Base-by-base conservation (phyloP, 352 stramenopile genomes). In the Bremia lactucae region DNA sequence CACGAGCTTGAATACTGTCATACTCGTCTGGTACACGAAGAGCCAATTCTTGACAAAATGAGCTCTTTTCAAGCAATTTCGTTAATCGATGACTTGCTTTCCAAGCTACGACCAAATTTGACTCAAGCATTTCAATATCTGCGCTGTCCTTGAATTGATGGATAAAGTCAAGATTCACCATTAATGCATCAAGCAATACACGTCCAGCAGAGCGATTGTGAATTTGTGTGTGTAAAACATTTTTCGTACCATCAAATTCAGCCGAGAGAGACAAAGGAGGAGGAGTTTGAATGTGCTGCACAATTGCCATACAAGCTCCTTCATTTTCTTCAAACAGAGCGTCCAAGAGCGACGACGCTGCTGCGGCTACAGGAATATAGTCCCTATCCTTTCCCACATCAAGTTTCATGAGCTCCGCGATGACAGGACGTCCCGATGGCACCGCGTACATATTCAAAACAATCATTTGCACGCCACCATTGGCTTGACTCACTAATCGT, bases 401-500 rank as follows among this genome's bases (percentile, higher is more conserved):
- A 8, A 87, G 42, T 16, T 66, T 55, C 28, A 87, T 45, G 6
- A 83, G 52, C 21, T 78, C 70, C 0, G 73, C 66, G 0, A 87
- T 52, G 9, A 89, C 48, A 34, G 63, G 83, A 13, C 46, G 55
- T 6, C 49, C 56, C 3, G 64, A 78, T 6, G 65, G 65, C 1
- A 46, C 40, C 10, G 74, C 68, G 29, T 68, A 59, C 29, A 87
- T 21, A 15, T 80, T 78, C 1, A 87, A 58, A 11, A 87, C 39
- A n/a, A 85, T 74, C 46, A 87, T 74, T 45, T 89, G 77, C 16
- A 69, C 79, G 2, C 64, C 70, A 16, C 73, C 69, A 42, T 89
- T 82, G 6, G 62, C 47, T 15, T 59, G 51, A 22, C 48, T 69
- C 15, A 89, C 46, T 7, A 83, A 29, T 42, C 75, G 49, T 9